Base-by-base conservation (phyloP, 2,329 filamentous ascomycete species). In the Taxawa tesnikishii region DNA sequence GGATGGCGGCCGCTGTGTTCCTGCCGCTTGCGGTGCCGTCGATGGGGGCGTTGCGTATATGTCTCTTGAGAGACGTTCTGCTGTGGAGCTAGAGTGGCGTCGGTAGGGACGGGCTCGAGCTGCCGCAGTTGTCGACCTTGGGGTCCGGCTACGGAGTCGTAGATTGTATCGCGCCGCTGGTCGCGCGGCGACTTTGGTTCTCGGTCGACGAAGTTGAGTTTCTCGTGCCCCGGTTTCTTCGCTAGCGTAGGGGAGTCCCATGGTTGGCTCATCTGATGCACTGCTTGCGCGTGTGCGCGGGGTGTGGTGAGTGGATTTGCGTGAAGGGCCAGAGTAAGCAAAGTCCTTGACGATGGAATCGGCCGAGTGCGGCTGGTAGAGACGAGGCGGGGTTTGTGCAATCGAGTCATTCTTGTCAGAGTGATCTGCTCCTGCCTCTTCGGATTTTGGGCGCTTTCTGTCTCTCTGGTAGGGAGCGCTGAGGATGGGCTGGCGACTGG, bases 271-370 rank as follows among this genome's bases (percentile, higher is more conserved):
- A n/a, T n/a, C n/a, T n/a, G n/a, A n/a, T n/a, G n/a, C n/a, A n/a
- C n/a, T n/a, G n/a, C 19, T 23, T 23, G 19, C 8, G 8, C 19
- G 19, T 23, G 8, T 23, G 19, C 8, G 8, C 2, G 19, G n/a
- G 8, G 19, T n/a, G n/a, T 23, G 19, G n/a, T n/a, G 19, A 24
- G 23, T 15, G 11, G 26, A 29, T 10, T n/a, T n/a, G n/a, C n/a
- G n/a, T n/a, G n/a, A n/a, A n/a, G 15, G 28, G 11, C 26, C 33
- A 9, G 24, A 24, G 32, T 53, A 53, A 6, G 49, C 49, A 36
- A 50, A 54, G 36, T 54, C 49, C 11, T 44, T 41, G 11, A 53
- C 43, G n/a, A 50, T 44, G 2, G 46, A 50, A 9, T 53, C 48
- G 11, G 39, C 43, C 13, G 47, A 51, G 7, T 40, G 34, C 23